Base-by-base conservation (phyloP, 768 basidiomycete species). In the Boletus pseudo-olivaceus region DNA sequence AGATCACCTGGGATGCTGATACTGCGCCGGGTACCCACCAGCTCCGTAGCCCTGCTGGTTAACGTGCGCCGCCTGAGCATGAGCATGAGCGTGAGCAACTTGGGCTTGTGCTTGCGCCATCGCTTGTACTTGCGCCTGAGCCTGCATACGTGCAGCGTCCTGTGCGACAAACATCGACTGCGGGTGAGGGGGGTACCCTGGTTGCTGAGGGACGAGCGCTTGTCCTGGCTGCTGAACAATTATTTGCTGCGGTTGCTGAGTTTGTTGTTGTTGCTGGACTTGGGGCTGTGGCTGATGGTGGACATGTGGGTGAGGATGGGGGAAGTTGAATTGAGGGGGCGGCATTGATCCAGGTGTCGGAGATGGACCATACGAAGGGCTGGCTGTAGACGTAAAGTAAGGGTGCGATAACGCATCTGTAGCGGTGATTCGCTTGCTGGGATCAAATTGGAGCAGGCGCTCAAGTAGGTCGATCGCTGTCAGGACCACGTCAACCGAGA, bases 371-470 rank as follows among this genome's bases (percentile, higher is more conserved):
- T 72, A 69, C 19, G 71, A 45, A 54, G 70, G 67, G 52, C 63
- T 70, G 48, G 58, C 67, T 5, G 81, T 74, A 35, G 78, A 80
- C 17, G 85, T 83, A 72, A 98, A 97, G 72, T 98, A 98, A 0
- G 93, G 90, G 63, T 99, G 97, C 8, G 81, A 83, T 52, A 98
- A 82, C 0, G 96, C 94, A 42, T 98, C 90, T 10, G 87, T 85
- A 26, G 96, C 96, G 12, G 93, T 90, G 43, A 95, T 84, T 50
- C 97, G 87, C 63, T 93, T 88, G 29, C 86, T 79, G 2, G 97
- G 97, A 66, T 98, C 97, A 66, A 98, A 99, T 65, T 98, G 94
- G 44, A 99, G 82, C 41, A 98, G 83, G 45, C 87, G 85, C 70
- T 98, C 97, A 41, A 99, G 85, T 2, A 98, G 82, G 71, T 98